phyloP scores from a whole-genome alignment of 2,329 filamentous ascomycete genomes.

The Amylocarpus encephaloides region DNA sequence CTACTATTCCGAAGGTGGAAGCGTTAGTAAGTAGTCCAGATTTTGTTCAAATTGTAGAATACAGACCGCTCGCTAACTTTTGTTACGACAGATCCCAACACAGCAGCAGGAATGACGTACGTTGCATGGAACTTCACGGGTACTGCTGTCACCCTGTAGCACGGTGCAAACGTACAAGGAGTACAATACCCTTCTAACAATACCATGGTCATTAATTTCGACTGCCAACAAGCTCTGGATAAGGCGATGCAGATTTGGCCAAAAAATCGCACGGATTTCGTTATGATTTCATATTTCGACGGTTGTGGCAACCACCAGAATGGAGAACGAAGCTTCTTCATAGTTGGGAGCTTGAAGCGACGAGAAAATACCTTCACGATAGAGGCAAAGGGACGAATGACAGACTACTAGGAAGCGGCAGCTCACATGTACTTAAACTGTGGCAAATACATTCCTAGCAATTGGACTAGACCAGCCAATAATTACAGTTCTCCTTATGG shows the following conservation, averaged over 20 bases:
- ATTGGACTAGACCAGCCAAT: not conserved
- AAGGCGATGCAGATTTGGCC: not conserved
- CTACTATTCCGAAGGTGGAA: too few species aligned
- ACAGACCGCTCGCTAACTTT: too few species aligned
- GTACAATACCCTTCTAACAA: not conserved
- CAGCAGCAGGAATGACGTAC: not conserved
- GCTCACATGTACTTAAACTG: not conserved
- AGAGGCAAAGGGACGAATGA: not conserved
- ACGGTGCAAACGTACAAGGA: not conserved
- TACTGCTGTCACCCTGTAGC: not conserved
- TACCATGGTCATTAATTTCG: not conserved
- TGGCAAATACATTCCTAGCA: not conserved
- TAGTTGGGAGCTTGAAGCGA: not conserved
- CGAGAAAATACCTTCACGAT: not conserved
- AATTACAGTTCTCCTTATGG: not conserved
- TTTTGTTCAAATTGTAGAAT: too few species aligned
- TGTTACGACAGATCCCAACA: not conserved
- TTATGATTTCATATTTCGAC: not conserved
- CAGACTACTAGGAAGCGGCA: not conserved
- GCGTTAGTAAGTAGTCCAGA: too few species aligned
- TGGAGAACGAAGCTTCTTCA: not conserved
- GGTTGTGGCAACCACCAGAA: not conserved
- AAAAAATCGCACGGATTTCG: not conserved
- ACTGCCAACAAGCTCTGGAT: not conserved
- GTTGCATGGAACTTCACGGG: not conserved